These are phyloP conservation scores for Penstemon davidsonii DNA, from an alignment of 257 asterid species.

Conservation along the genomic window DNA sequence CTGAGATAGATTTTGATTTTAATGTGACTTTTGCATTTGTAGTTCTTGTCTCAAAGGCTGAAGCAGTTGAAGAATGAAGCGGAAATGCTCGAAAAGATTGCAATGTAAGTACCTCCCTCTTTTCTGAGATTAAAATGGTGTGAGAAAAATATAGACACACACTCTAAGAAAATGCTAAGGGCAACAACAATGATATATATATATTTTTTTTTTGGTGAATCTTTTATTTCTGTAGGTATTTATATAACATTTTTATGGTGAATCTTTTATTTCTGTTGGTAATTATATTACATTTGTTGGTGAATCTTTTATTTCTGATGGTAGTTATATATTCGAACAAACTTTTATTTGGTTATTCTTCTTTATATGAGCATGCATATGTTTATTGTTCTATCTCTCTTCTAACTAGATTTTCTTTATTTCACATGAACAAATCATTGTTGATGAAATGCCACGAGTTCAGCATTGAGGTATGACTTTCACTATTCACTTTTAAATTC, in stretches of 20 bases:
- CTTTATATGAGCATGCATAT: neutral
- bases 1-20: neutral
- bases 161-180: too few species aligned
- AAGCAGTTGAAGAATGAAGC: conserved; percentile 54
- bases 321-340: neutral
- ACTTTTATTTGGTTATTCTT: neutral
- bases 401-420: conserved; percentile 21
- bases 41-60: conserved; percentile 50
- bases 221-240: neutral
- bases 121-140: neutral
- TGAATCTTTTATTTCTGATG: too few species aligned
- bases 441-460: conserved; percentile 26
- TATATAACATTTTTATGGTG: neutral
- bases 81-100: conserved; percentile 56
- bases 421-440: conserved; percentile 22
- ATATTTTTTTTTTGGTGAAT: too few species aligned
- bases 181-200: too few species aligned
- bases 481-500: neutral
- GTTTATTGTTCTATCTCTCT: neutral
- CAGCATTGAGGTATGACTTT: conserved; percentile 60
- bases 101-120: conserved; percentile 37
- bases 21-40: conserved; percentile 18
- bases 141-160: neutral
- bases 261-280: neutral
- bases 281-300: neutral